Base-by-base conservation (phyloP, 192 early-diverging fungal genomes). In the Piromyces sp. region DNA sequence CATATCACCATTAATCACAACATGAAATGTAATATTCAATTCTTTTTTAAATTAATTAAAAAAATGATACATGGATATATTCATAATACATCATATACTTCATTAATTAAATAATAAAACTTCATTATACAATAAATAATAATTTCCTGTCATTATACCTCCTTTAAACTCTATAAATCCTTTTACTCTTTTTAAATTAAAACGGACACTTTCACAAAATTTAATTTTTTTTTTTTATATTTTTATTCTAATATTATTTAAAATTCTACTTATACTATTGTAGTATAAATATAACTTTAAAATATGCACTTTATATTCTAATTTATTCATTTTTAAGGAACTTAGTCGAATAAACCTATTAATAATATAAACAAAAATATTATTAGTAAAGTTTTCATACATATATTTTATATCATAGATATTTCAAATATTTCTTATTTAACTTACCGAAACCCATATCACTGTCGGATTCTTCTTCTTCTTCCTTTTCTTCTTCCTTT, bases 401-500 rank as follows among this genome's bases (percentile, higher is more conserved):
- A 40, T 40, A 15, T 40, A 40, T 16, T 30, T 14, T 19, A 38
- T 13, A 13, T 82, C 1, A 26, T 1, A 29, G 12, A 17, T 22
- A 13, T 26, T 22, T 2, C 2, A 2, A 80, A 81, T 19, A 28
- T 5, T 30, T 13, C 17, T 6, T 30, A 82, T 29, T 4, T 17
- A 3, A 82, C 30, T 29, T 30, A 82, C 30, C 82, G 79, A 30
- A 82, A 38, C 82, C 82, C 30, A 80, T 87, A 81, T 89, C 37
- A 38, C 37, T 88, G 82, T 88, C 87, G 78, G 83, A 84, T 79
- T 88, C 87, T 83, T 88, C 87, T 85, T 88, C 87, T 82, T 89
- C 89, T 80, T 88, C 83, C 84, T 88, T 84, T 85, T 90, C 90
- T 38, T 38, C 37, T 13, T 38, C 13, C 82, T 90, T 80, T 83